Base-by-base conservation (phyloP, 441 rosid genomes). In the Corymbia citriodora region DNA sequence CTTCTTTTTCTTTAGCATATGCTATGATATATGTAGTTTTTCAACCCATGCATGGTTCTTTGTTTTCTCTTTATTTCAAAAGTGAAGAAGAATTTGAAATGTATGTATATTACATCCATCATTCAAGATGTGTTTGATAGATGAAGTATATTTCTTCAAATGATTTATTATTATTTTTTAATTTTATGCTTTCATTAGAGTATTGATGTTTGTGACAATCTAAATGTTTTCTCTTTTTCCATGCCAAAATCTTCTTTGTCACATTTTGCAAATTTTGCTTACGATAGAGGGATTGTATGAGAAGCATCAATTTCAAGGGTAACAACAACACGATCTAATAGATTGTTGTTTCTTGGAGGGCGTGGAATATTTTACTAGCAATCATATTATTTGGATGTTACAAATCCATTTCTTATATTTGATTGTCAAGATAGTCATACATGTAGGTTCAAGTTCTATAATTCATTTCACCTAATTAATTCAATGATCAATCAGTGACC, bases 31-130 rank as follows among this genome's bases (percentile, higher is more conserved):
- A 15, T 9, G 74, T 65, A 31, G 2, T 65, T 31, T n/a, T 65
- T 65, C 21, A n/a, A 16, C 2, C 0, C 8, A 2, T 0, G 3
- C 40, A n/a, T n/a, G 16, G 18, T 15, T 65, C 15, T 61, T 61
- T 27, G 13, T 57, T 1, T 1, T 11, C 36, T 65, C 36, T 63
- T 7, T 3, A 63, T 63, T 63, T 63, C 33, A 63, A 29, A 63
- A 29, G 2, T 29, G 72, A 29, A 7, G 72, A 63, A 29, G 72
- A 63, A 13, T 63, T 29, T 63, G 16, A 63, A 63, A 18, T 15
- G 8, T n/a, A 63, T 63, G 70, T 14, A 29, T 63, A 63, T 9
- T 14, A 14, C 18, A 65, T 65, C 72, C 19, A 65, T 65, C 31
- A 17, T 65, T n/a, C 11, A 16, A 4, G 11, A 65, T 65, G 21